phyloP scores from a whole-genome alignment of 495 filamentous ascomycete species.

The Tuber borchii region DNA sequence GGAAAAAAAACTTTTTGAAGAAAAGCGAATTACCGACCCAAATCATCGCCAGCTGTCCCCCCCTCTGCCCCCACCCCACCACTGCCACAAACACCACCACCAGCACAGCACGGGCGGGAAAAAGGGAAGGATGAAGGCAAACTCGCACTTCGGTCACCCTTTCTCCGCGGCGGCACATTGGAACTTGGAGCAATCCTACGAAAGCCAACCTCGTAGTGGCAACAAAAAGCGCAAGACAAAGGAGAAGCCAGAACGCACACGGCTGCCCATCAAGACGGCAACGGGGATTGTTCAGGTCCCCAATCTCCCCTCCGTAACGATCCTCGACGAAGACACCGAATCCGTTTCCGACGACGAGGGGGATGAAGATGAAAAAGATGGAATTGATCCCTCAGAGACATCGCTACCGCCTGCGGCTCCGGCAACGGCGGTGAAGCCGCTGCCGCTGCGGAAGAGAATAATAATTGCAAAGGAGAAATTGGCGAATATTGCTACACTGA shows the following conservation, averaged over 20 bases:
- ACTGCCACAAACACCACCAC: neutral
- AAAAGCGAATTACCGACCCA: neutral
- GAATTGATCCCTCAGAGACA: slow-evolving; percentile 20
- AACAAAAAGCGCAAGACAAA: slow-evolving; percentile 56
- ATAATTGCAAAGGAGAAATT: slow-evolving; percentile 85
- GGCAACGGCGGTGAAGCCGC: slow-evolving; percentile 43
- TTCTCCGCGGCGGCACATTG: slow-evolving; percentile 49
- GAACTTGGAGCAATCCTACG: slow-evolving; percentile 90
- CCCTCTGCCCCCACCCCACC: neutral
- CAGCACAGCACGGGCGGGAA: neutral
- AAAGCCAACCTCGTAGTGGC: slow-evolving; percentile 60
- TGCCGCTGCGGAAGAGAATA: slow-evolving; percentile 64
- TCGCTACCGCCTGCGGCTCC: neutral
- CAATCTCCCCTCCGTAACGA: slow-evolving; percentile 35
- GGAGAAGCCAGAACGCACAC: slow-evolving; percentile 63
- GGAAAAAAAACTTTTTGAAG: neutral
- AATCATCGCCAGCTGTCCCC: neutral
- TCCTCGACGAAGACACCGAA: slow-evolving; percentile 42
- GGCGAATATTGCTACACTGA: slow-evolving; percentile 66
- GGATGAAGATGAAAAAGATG: slow-evolving; percentile 45
- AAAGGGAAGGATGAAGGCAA: neutral
- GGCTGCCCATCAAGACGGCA: slow-evolving; percentile 76
- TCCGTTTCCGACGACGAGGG: slow-evolving; percentile 51
- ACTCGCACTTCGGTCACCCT: slow-evolving; percentile 13
- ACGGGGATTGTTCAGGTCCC: slow-evolving; percentile 59